A percentile compares a stretch with the other conserved stretches of the same genome.
phyloP scores from a whole-genome alignment of 257 asterid genomes.

The Orobanche coerulescens region DNA sequence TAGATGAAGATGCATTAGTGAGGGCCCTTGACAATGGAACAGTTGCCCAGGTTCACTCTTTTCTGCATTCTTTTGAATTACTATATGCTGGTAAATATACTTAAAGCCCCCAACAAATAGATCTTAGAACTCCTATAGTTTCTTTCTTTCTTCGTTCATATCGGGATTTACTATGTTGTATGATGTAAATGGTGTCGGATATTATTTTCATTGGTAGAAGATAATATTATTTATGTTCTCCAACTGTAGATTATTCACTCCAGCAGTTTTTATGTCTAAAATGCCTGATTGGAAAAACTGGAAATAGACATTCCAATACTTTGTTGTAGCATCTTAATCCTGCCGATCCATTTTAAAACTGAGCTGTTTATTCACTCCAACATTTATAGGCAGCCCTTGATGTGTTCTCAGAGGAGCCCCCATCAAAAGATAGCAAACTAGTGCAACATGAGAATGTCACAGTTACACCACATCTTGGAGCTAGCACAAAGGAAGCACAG shows the following conservation, averaged over 20 bases:
- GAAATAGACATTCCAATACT: too few species aligned
- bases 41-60: conserved; percentile 67
- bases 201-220: background rate
- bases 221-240: background rate
- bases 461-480: conserved; percentile 96
- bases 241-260: background rate
- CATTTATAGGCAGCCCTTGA: conserved; percentile 87
- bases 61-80: background rate
- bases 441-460: conserved; percentile 66
- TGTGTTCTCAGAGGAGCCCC: conserved; percentile 93
- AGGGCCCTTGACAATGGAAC: conserved; percentile 83
- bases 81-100: background rate
- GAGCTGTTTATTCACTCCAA: background rate
- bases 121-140: background rate
- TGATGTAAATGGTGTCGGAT: background rate
- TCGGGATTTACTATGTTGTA: background rate
- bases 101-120: background rate
- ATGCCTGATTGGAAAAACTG: too few species aligned
- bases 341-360: background rate
- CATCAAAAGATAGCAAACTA: conserved; percentile 80
- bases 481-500: conserved; percentile 98
- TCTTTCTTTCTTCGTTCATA: too few species aligned
- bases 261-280: too few species aligned
- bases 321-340: background rate
- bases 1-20: conserved; percentile 92